Base-by-base conservation (phyloP, 2,329 filamentous ascomycete species). In the Fusarium robinianum region DNA sequence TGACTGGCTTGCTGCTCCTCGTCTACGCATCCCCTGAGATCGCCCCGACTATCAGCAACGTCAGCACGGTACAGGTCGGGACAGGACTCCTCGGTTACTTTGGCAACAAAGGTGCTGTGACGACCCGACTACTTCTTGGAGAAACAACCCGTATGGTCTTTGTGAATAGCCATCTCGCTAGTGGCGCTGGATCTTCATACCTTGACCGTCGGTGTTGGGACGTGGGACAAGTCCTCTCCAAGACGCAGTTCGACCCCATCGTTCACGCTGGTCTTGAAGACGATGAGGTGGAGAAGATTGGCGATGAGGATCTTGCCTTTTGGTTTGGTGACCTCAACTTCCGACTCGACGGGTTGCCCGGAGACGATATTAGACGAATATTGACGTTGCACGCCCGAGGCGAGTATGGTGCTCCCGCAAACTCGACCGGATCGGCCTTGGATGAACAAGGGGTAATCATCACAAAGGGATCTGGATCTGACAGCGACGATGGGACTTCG, bases 291-390 rank as follows among this genome's bases (percentile, higher is more conserved):
- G 83, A 87, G 37, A 80, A 75, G 23, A 85, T 99, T 53, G 91
- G 89, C 1, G 88, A 95, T 25, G 92, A 95, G 55, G 94, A 99
- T 63, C 90, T 96, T 69, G 83, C 85, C 0, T 96, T 99, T 62
- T 97, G 92, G 90, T 88, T 96, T 62, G 94, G 94, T 6, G 94
- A 99, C 66, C 76, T 99, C 27, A 99, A 99, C 65, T 99, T 96
- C 63, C 83, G 94, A 21, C 77, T 99, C 1, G 89, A 95, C 36
- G 88, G 86, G 30, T 80, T 97, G 34, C 88, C 92, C 0, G 91
- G 90, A 1, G 87, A 94, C 24, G 94, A 99, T 64, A 94, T 99
- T 32, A 81, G 92, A 21, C 81, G 87, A 33, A 72, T 97, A 6
- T 75, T 99, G 24, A 87, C 85, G 62, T 76, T 96, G 5, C 92